A percentile compares a stretch with the other conserved stretches of the same genome.
Conservation (phyloP, 345 rosid genomes). For the Eucalyptus curtisii region DNA sequence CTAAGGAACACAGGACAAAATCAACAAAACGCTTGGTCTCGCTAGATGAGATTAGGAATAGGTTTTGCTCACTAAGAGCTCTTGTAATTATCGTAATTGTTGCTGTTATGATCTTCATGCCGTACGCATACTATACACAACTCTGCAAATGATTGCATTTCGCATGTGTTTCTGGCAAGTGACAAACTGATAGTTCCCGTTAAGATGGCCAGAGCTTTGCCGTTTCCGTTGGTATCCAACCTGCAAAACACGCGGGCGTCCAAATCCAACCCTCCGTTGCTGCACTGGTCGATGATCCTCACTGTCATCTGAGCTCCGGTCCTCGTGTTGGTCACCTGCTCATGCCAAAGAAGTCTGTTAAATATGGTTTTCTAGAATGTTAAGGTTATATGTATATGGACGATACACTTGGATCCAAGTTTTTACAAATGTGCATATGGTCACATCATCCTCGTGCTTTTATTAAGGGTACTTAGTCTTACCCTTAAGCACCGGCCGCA, state of each 20-base stretch:
- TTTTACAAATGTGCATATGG: not conserved
- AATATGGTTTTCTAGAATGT: not conserved
- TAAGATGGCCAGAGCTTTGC: constrained; percentile 14
- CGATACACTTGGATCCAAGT: no score
- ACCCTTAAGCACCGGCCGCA: not conserved
- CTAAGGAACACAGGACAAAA: not conserved
- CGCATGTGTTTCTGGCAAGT: not conserved
- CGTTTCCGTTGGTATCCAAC: constrained; percentile 19
- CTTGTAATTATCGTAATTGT: no score
- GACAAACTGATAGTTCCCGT: constrained; percentile 27
- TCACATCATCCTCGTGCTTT: not conserved
- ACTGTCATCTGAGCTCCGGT: constrained; percentile 21
- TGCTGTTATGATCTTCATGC: not conserved
- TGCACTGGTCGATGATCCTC: constrained; percentile 42
- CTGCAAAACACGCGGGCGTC: constrained; percentile 16
- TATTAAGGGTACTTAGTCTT: not conserved
- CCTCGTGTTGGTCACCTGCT: constrained; percentile 34
- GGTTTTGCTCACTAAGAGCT: not conserved
- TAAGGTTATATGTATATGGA: not conserved
- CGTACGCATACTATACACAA: no score
- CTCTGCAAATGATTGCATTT: not conserved
- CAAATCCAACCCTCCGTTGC: constrained; percentile 40
- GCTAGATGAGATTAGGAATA: not conserved
- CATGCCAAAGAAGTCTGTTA: not conserved
- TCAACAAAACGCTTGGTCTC: not conserved